Evolutionary conservation across 148 eudicot genomes (phyloP).

Genomic region (Persicaria maculosa): DNA sequence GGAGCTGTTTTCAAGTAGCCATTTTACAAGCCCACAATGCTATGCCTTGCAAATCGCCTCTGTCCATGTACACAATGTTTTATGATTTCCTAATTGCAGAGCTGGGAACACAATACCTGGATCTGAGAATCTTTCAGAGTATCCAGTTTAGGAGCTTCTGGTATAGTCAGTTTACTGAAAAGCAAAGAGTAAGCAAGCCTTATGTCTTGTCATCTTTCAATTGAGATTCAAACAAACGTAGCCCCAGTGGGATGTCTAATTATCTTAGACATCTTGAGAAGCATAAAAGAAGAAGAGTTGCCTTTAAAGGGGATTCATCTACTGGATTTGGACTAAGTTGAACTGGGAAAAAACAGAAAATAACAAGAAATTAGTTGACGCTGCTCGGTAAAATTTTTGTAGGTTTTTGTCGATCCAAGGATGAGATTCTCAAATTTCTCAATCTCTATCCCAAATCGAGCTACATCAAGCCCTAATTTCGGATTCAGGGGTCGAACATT

Average conservation of each 20-base stretch:
- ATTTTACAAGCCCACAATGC: not conserved
- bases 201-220: slow-evolving; percentile 43
- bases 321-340: slow-evolving; percentile 25
- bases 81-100: slow-evolving; percentile 30
- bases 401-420: too few species aligned
- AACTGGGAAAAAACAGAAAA: too few species aligned
- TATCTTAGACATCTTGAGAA: slow-evolving; percentile 66
- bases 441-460: too few species aligned
- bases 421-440: too few species aligned
- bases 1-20: not conserved
- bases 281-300: slow-evolving; percentile 76
- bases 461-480: too few species aligned
- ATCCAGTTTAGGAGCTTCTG: too few species aligned
- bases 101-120: slow-evolving; percentile 50
- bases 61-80: not conserved
- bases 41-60: not conserved
- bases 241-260: slow-evolving; percentile 74
- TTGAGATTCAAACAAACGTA: slow-evolving; percentile 63
- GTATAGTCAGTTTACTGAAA: slow-evolving; percentile 76
- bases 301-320: slow-evolving; percentile 48
- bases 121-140: slow-evolving; percentile 51
- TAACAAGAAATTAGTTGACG: too few species aligned
- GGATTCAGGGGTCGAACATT: too few species aligned
- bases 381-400: too few species aligned
- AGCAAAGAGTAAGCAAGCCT: slow-evolving; percentile 59